Evolutionary conservation across 2,329 filamentous ascomycete genomes (phyloP), one percentile per base, ranked within the genome.

Genomic region (Rutstroemia sydowiana): DNA sequence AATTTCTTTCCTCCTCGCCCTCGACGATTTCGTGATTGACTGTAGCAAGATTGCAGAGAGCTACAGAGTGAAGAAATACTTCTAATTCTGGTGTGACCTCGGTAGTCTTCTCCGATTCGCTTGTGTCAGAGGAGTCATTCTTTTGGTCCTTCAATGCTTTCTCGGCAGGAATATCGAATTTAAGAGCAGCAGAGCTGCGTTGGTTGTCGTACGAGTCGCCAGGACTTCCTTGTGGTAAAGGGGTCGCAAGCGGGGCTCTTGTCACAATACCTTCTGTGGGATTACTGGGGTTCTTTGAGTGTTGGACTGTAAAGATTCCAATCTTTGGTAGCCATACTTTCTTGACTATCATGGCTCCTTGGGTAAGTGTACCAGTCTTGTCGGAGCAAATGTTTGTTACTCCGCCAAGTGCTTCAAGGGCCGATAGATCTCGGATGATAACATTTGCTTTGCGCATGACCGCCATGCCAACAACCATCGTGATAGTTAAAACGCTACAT

Each of bases 331-430:
- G 70, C 75, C 77, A 80, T 1, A 73, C 76, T 56, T 77, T 78
- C 39, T 76, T 71, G 6, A 77, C 74, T n/a, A 82, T 73, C 79
- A 82, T 82, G 57, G 78, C 78, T 18, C 63, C 64, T 53, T 65
- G 59, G 6, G 84, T 87, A 52, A 87, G 69, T 0, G 83, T 87
- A 1, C 86, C 86, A 0, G 86, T 90, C 71, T 89, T 90, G 65
- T 90, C 86, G 0, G 84, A 88, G 65, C 86, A 88, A 39, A 90
- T 83, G 10, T 87, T 79, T 0, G 83, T 79, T 26, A 81, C 77
- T 43, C 73, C 77, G 18, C 78, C 78, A 7, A 80, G 68, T 5
- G 77, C 76, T 61, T 80, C 78, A 3, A 79, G 64, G 2, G 76
- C 77, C 51, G 77, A 72, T 48, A 82, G 65, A 57, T 78, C 78